Evolutionary conservation across 2,329 filamentous ascomycete genomes (phyloP).

Genomic region (Alternaria gansuensis): DNA sequence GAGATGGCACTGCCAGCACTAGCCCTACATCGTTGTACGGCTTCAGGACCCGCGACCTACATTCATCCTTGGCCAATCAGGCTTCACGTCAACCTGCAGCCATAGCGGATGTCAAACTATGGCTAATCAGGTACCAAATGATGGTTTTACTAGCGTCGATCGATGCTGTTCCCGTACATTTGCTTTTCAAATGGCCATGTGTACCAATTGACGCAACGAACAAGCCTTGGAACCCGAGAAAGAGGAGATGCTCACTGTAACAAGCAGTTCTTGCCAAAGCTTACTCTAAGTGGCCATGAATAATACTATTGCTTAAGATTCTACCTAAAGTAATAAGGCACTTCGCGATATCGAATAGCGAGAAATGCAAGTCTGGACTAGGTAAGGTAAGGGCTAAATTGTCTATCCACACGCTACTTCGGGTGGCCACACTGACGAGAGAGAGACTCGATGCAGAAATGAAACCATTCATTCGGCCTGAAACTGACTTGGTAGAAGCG

Average conservation of each 20-base stretch:
- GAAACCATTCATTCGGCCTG: no score
- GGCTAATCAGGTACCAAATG: not conserved
- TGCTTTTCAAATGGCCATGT: not conserved
- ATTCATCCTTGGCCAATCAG: not conserved
- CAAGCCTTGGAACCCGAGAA: not conserved
- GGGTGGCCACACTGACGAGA: no score
- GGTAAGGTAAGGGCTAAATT: no score
- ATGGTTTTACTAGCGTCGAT: not conserved
- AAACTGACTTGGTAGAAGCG: no score
- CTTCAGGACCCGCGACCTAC: not conserved
- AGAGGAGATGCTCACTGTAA: not conserved
- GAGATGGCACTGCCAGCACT: slow-evolving; percentile 1
- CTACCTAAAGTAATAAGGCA: not conserved
- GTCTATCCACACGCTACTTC: no score
- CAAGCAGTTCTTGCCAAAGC: not conserved
- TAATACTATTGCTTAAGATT: not conserved
- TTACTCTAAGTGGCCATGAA: not conserved
- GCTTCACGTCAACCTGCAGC: not conserved
- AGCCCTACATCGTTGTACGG: not conserved
- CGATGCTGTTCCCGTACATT: not conserved
- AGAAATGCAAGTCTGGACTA: no score
- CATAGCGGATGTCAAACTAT: not conserved
- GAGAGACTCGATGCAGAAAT: no score
- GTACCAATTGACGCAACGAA: not conserved
- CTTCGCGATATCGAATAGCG: not conserved